phyloP scores from a whole-genome alignment of 2,329 filamentous ascomycete species.

The Talaromyces sp. region DNA sequence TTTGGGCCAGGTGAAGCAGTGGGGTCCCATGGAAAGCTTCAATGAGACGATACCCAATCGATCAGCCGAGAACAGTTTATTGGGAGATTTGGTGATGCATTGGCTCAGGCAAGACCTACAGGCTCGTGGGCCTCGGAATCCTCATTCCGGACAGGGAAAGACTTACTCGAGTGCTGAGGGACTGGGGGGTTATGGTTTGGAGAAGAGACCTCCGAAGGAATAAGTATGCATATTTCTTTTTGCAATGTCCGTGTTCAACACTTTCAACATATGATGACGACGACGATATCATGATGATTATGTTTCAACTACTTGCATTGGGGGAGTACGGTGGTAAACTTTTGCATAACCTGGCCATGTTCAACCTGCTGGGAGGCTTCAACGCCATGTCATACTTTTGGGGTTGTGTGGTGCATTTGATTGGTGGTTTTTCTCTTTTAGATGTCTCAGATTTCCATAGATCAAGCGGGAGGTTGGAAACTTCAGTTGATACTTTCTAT shows the following conservation, averaged over 20 bases:
- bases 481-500: too few relatives aligned
- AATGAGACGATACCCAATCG: slow-evolving; percentile 53
- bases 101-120: slow-evolving; percentile 82
- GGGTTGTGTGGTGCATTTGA: not conserved
- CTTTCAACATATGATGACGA: not conserved
- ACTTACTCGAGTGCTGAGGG: slow-evolving; percentile 55
- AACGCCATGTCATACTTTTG: slow-evolving; percentile 20
- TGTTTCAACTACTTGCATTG: slow-evolving; percentile 20
- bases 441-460: too few relatives aligned
- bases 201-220: slow-evolving; percentile 38
- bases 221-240: not conserved
- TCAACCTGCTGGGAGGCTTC: slow-evolving; percentile 22
- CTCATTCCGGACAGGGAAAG: slow-evolving; percentile 39
- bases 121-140: slow-evolving; percentile 70
- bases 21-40: slow-evolving; percentile 71
- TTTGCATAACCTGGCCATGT: slow-evolving; percentile 17
- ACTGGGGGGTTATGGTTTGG: slow-evolving; percentile 61
- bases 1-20: slow-evolving; percentile 80
- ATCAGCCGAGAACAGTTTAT: slow-evolving; percentile 69
- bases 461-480: too few relatives aligned
- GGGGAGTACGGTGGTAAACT: slow-evolving; percentile 14
- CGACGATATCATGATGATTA: not conserved
- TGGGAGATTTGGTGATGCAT: slow-evolving; percentile 80
- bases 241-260: not conserved
- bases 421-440: not conserved